Evolutionary conservation across 257 asterid genomes (phyloP), one percentile per base, ranked within the genome.

Genomic region (Coffea eugenioides): DNA sequence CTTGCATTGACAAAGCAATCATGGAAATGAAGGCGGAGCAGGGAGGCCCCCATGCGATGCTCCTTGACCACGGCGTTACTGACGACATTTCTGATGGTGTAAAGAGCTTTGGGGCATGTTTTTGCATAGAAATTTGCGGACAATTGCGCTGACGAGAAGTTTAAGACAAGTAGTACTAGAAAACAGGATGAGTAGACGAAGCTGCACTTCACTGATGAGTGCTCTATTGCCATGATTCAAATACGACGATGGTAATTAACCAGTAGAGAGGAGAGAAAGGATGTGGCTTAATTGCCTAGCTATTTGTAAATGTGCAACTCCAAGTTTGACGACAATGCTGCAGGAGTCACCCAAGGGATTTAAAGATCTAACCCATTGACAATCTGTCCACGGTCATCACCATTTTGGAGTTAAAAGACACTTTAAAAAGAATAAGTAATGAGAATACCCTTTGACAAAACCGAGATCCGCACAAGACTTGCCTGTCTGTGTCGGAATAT

Each of bases 1-100:
- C 89, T 39, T 85, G 84, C 93, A 87, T 88, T 88, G 59, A 91
- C 96, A 23, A 90, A 91, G 88, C 96, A 91, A 39, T 91, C 96
- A 12, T 91, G 96, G 56, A 91, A 91, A 81, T 91, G 94, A 48
- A 91, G 94, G 62, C 96, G 96, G 9, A 91, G 93, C 69, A 91
- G 81, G 3, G 93, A 90, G 18, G 94, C 93, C 5, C 87, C 97
- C 88, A 90, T 86, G 80, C 97, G 94, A 25, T 78, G 90, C 71
- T 91, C 97, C 75, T 86, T 87, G 20, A 59, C 61, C 8, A 90
- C 83, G 14, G 91, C 90, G 27, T 48, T 82, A 2, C 62, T 54
- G 31, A 90, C 91, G 0, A 67, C 81, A 6, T 71, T 57, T 79
- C 79, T 85, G 72, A 91, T 88, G 49, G 86, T 88, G 81, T 79